A percentile compares a stretch with the other conserved stretches of the same genome.
Conservation (phyloP, 495 filamentous ascomycete species). For the Penicillium samsonianum region DNA sequence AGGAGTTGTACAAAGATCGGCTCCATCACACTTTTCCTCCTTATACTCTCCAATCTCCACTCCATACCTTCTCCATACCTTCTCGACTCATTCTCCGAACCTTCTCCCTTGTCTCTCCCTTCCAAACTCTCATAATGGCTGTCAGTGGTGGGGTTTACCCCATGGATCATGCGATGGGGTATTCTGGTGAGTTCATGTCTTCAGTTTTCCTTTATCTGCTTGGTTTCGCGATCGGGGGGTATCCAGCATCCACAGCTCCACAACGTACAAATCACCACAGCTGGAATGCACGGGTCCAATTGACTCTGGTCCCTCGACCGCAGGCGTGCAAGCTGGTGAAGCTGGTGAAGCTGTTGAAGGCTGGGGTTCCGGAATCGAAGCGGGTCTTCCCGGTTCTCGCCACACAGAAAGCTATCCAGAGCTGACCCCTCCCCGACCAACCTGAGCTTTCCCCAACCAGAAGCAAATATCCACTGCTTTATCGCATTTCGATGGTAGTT, state of each 20-base stretch:
- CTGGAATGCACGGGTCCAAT: not conserved
- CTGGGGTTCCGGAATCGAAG: not conserved
- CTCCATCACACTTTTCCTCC: conserved; percentile 2
- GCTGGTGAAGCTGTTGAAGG: not conserved
- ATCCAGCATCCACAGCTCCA: conserved; percentile 1
- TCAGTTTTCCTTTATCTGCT: too few relatives aligned
- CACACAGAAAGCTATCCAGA: not conserved
- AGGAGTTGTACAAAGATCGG: not conserved
- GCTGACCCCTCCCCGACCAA: not conserved
- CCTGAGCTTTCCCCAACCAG: not conserved
- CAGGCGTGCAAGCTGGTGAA: not conserved
- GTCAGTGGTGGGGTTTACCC: conserved; percentile 30
- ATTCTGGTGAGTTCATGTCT: conserved; percentile 27
- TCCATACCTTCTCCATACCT: not conserved
- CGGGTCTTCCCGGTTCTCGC: conserved; percentile 3
- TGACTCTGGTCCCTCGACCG: not conserved
- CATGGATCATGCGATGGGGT: conserved; percentile 26
- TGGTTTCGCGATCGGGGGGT: conserved; percentile 1
- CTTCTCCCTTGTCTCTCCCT: conserved; percentile 11
- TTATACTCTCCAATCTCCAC: not conserved
- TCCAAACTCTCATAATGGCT: conserved; percentile 21
- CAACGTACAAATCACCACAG: not conserved
- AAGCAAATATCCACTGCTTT: not conserved
- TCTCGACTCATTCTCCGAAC: not conserved
- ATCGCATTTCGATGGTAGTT: not conserved